Evolutionary conservation across 495 filamentous ascomycete species (phyloP).

Genomic region (Penicillium tannophilum): DNA sequence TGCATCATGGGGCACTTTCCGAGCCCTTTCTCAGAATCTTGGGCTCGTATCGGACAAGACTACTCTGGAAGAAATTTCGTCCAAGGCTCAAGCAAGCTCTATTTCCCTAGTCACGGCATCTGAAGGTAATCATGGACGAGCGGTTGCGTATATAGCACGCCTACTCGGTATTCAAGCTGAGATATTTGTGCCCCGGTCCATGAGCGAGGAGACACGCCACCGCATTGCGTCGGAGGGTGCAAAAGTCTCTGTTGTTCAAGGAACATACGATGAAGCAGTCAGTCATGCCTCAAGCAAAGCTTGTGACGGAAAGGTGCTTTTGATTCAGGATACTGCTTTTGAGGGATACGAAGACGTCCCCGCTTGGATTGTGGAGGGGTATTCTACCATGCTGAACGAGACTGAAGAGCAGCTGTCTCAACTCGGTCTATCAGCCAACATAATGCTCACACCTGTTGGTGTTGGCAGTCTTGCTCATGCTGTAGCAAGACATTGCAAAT

Average conservation of each 20-base stretch:
- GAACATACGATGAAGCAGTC: constrained; percentile 64
- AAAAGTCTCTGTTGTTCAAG: constrained; percentile 49
- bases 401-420: constrained; percentile 54
- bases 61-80: constrained; percentile 41
- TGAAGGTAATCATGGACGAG: constrained; percentile 73
- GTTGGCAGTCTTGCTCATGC: constrained; percentile 68
- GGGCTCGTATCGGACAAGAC: constrained; percentile 30
- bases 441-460: constrained; percentile 61
- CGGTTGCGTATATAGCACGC: constrained; percentile 64
- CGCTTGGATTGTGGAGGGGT: constrained; percentile 73
- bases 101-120: constrained; percentile 57
- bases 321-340: constrained; percentile 68
- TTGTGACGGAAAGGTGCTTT: constrained; percentile 36
- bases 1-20: constrained; percentile 70
- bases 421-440: constrained; percentile 30
- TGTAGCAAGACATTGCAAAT: constrained; percentile 60
- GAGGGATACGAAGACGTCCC: constrained; percentile 64
- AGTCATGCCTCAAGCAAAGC: constrained; percentile 41
- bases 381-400: constrained; percentile 67
- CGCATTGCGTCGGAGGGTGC: constrained; percentile 62
- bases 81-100: constrained; percentile 28
- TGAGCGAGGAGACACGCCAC: constrained; percentile 52
- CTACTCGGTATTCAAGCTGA: constrained; percentile 50
- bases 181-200: constrained; percentile 59
- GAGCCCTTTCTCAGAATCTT: constrained; percentile 49